Percentiles rank a stretch among this genome's conserved stretches.
phyloP scores from a whole-genome alignment of 768 basidiomycete genomes.

The Mycena rosella region DNA sequence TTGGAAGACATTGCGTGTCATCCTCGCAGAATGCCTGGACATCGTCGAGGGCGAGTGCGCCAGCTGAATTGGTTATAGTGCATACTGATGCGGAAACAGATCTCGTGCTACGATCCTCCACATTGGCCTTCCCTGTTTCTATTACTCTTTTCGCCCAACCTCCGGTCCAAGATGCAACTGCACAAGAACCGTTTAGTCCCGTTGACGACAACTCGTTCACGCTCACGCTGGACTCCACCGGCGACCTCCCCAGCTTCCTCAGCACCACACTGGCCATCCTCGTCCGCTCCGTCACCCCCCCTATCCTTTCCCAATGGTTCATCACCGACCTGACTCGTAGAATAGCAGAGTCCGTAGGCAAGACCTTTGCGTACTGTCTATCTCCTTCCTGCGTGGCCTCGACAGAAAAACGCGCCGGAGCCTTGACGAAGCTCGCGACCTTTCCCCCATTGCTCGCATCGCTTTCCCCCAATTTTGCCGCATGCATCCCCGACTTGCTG shows the following conservation, averaged over 20 bases:
- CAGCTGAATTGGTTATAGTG: conserved; percentile 13
- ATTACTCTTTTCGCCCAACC: conserved; percentile 57
- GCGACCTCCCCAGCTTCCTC: conserved; percentile 61
- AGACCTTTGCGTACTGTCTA: conserved; percentile 58
- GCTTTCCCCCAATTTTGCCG: conserved; percentile 45
- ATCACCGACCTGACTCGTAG: conserved; percentile 61
- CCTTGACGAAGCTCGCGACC: conserved; percentile 57
- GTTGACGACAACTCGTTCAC: conserved; percentile 51
- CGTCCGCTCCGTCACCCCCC: conserved; percentile 54
- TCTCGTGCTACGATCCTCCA: conserved; percentile 48
- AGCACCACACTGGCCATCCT: conserved; percentile 60
- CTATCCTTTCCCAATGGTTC: conserved; percentile 62
- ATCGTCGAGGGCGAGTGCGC: conserved; percentile 54
- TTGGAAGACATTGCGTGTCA: conserved; percentile 57
- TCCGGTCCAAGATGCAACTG: conserved; percentile 47
- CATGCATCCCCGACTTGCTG: conserved; percentile 48
- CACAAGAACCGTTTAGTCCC: conserved; percentile 47
- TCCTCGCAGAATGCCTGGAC: conserved; percentile 58
- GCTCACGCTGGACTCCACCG: conserved; percentile 53
- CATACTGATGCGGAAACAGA: conserved; percentile 43
- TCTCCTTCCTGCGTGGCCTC: conserved; percentile 53
- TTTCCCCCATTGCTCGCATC: conserved; percentile 37
- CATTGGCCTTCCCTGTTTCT: conserved; percentile 51
- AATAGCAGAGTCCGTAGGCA: conserved; percentile 53
- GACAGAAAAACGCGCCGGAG: conserved; percentile 49